phyloP scores from a whole-genome alignment of 169 alveolate species.

The Eimeria praecox region DNA sequence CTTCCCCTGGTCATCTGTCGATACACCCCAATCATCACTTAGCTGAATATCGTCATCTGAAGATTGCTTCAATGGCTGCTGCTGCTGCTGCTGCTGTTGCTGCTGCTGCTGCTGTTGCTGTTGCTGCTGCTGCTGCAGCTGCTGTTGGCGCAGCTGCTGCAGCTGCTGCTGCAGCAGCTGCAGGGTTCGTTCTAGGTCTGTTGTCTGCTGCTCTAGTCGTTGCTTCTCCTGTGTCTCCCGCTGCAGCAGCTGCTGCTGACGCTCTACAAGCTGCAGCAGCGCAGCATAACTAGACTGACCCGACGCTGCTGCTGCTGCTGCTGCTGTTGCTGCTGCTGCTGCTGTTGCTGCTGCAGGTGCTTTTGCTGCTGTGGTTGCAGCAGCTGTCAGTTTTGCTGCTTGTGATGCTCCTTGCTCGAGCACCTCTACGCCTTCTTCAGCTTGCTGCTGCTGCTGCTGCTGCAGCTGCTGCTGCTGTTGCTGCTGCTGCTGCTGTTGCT shows the following conservation, averaged over 20 bases:
- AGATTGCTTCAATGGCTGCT: background rate
- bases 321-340: conserved; percentile 33
- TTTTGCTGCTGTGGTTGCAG: background rate
- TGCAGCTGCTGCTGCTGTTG: conserved; percentile 44
- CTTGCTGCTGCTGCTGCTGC: conserved; percentile 29
- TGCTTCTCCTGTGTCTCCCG: conserved; percentile 66
- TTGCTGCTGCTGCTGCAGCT: conserved; percentile 45
- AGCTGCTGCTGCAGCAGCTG: conserved; percentile 55
- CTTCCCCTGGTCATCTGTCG: background rate
- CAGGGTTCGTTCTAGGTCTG: conserved; percentile 44
- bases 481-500: conserved; percentile 47
- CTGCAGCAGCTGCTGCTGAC: conserved; percentile 72
- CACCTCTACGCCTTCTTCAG: background rate
- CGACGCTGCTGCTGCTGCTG: conserved; percentile 4
- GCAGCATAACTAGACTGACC: conserved; percentile 49
- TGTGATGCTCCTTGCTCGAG: background rate
- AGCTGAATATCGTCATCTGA: background rate
- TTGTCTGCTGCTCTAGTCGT: conserved; percentile 37
- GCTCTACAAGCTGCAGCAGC: conserved; percentile 63
- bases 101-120: conserved; percentile 38
- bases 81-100: too few species aligned
- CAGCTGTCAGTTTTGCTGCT: conserved; percentile 1
- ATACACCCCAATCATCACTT: conserved; percentile 18
- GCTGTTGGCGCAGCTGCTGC: conserved; percentile 54
- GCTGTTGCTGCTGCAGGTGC: background rate